These are phyloP conservation scores for Camellia japonica DNA, from an alignment of 148 eudicot genomes.

Conservation along the genomic window DNA sequence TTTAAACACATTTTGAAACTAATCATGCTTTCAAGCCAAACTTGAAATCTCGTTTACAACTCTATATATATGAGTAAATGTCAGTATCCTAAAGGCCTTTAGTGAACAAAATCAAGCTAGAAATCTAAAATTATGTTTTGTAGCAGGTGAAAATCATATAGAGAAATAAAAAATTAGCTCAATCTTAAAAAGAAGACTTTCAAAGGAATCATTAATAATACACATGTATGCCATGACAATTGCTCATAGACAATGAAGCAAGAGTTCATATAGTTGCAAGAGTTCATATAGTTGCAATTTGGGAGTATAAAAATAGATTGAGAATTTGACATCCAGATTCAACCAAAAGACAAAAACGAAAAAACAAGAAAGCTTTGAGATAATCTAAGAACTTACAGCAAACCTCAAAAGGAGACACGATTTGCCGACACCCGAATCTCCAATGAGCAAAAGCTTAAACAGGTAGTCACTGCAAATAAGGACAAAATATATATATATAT, in stretches of 20 bases:
- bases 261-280: not conserved
- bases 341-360: not conserved
- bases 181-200: not conserved
- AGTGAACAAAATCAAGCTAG: not conserved
- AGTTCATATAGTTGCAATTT: too few relatives aligned
- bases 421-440: conserved; percentile 63
- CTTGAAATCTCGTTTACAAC: too few relatives aligned
- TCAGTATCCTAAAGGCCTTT: too few relatives aligned
- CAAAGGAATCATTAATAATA: not conserved
- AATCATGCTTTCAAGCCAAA: too few relatives aligned
- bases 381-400: conserved; percentile 44
- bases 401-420: conserved; percentile 66
- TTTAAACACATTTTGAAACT: too few relatives aligned
- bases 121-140: not conserved
- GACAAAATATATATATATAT: not conserved
- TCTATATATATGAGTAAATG: too few relatives aligned
- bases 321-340: not conserved
- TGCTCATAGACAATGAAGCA: not conserved
- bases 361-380: too few relatives aligned
- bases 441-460: conserved; percentile 61
- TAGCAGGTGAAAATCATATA: not conserved
- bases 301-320: not conserved
- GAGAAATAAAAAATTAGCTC: not conserved
- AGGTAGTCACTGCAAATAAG: conserved; percentile 49
- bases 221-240: not conserved